Evolutionary conservation across 1,284 basidiomycete species (phyloP).

Genomic region (Pseudozyma tsukubaensis): DNA sequence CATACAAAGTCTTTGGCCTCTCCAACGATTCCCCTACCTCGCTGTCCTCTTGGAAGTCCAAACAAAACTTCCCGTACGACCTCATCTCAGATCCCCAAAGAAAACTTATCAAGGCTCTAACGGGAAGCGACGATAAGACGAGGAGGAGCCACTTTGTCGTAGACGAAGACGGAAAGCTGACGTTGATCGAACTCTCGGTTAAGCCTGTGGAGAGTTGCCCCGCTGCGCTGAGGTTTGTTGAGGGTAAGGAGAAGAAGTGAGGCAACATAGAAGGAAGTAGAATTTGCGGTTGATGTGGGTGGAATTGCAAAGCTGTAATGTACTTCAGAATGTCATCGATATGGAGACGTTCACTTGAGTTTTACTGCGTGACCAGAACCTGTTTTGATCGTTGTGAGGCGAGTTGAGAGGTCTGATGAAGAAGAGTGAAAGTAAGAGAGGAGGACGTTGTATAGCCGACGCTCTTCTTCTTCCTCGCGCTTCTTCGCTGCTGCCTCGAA

Average conservation of each 20-base stretch:
- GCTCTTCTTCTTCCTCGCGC: neutral
- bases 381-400: constrained; percentile 14
- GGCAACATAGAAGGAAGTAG: neutral
- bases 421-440: neutral
- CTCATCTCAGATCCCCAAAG: constrained; percentile 88
- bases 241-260: constrained; percentile 7
- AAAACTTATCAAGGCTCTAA: constrained; percentile 81
- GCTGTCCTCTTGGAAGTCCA: constrained; percentile 72
- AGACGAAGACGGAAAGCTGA: constrained; percentile 50
- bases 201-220: constrained; percentile 54
- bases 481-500: too few relatives aligned
- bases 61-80: constrained; percentile 83
- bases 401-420: neutral
- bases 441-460: constrained; percentile 18
- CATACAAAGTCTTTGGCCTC: constrained; percentile 85
- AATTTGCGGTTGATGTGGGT: neutral
- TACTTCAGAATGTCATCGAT: neutral
- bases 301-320: too few relatives aligned
- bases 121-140: constrained; percentile 79
- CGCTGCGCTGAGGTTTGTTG: constrained; percentile 22
- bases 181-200: constrained; percentile 46
- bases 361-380: constrained; percentile 17
- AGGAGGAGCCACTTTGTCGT: constrained; percentile 69
- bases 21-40: constrained; percentile 83
- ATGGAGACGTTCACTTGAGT: constrained; percentile 5